A percentile compares a stretch with the other conserved stretches of the same genome.
Conservation (phyloP, 257 asterid species). For the Plantago elongata region DNA sequence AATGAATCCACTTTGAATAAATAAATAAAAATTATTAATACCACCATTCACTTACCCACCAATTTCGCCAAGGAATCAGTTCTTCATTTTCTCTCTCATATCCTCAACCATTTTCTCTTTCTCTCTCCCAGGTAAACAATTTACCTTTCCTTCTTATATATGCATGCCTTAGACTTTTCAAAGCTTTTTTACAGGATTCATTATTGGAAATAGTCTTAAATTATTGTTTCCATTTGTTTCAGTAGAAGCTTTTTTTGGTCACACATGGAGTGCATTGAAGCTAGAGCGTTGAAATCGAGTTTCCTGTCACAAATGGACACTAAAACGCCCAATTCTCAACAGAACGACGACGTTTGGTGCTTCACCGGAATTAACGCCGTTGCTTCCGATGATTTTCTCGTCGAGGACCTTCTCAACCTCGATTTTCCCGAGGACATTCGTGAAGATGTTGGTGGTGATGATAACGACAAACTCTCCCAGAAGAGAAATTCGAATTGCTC, state of each 20-base stretch:
- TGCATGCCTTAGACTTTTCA: background rate
- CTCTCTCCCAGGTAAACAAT: background rate
- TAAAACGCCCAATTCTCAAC: slow-evolving; percentile 35
- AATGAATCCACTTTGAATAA: slow-evolving; percentile 1
- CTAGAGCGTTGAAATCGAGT: slow-evolving; percentile 89
- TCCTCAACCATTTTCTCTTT: background rate
- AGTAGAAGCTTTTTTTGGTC: background rate
- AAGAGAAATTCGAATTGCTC: slow-evolving; percentile 34
- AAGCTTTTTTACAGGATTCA: background rate
- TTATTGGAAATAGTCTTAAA: background rate
- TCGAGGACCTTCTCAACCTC: slow-evolving; percentile 91
- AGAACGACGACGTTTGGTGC: slow-evolving; percentile 71
- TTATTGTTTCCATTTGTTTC: background rate
- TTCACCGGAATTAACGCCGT: slow-evolving; percentile 51
- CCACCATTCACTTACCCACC: slow-evolving; percentile 52
- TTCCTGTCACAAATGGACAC: slow-evolving; percentile 53
- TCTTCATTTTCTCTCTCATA: slow-evolving; percentile 36
- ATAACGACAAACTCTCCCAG: slow-evolving; percentile 27
- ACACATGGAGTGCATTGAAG: slow-evolving; percentile 82
- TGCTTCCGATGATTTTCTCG: slow-evolving; percentile 76
- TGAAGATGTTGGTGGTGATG: slow-evolving; percentile 42
- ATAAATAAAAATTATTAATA: slow-evolving; percentile 18
- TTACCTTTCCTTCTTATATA: background rate
- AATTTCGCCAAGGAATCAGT: slow-evolving; percentile 75
- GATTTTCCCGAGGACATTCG: slow-evolving; percentile 76